phyloP scores from a whole-genome alignment of 2,329 filamentous ascomycete genomes.

The Endocalyx cinctus region DNA sequence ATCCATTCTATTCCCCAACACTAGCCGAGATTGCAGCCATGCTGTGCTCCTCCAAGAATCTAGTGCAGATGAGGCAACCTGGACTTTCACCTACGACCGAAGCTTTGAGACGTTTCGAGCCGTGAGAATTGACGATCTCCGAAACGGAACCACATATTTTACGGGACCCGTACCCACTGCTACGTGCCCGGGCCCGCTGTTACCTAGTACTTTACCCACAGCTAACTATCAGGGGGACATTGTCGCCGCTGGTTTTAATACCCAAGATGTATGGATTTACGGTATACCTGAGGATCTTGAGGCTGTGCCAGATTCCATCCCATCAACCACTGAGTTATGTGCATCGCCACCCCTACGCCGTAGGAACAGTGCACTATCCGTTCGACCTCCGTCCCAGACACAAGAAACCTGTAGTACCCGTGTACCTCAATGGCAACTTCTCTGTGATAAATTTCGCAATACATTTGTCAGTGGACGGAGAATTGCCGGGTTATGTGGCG shows the following conservation, averaged over 20 bases:
- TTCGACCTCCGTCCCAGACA: constrained; percentile 32
- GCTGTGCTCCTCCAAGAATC: constrained; percentile 64
- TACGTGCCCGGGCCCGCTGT: constrained; percentile 50
- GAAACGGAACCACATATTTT: constrained; percentile 76
- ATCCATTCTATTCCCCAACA: constrained; percentile 78
- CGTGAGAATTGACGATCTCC: constrained; percentile 68
- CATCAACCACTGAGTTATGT: constrained; percentile 23
- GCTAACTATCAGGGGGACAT: constrained; percentile 67
- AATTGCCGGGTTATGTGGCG: constrained; percentile 59
- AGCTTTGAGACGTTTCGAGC: constrained; percentile 75
- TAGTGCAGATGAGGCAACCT: constrained; percentile 60
- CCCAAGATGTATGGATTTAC: constrained; percentile 72
- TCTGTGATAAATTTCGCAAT: constrained; percentile 66
- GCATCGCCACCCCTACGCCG: constrained; percentile 26
- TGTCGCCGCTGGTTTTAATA: constrained; percentile 68
- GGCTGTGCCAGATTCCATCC: constrained; percentile 43
- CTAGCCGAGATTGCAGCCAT: constrained; percentile 74
- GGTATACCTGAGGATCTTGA: constrained; percentile 71
- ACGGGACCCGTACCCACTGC: constrained; percentile 60
- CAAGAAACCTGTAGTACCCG: constrained; percentile 32
- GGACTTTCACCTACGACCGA: constrained; percentile 74
- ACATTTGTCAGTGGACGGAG: constrained; percentile 65
- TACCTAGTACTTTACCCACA: constrained; percentile 66
- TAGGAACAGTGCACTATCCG: constrained; percentile 37
- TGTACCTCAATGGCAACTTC: constrained; percentile 63